Base-by-base conservation (phyloP, 345 rosid species). In the Excoecaria cochinchinensis region DNA sequence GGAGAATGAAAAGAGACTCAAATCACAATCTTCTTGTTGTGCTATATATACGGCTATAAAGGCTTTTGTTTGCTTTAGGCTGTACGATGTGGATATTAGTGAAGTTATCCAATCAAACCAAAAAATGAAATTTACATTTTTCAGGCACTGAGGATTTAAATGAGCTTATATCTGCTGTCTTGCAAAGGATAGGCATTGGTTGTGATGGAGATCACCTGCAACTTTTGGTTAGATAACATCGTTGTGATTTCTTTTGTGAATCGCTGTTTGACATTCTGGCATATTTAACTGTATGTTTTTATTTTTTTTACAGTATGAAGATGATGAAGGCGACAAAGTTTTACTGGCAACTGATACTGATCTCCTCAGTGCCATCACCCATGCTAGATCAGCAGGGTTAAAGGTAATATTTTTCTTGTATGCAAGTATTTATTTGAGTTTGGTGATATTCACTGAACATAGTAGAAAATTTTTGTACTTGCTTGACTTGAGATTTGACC, bases 301-400 rank as follows among this genome's bases (percentile, higher is more conserved):
- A 22, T 55, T 66, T 64, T 58, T 31, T 55, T 66, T 77, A 19
- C 58, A 90, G 91, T 96, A 93, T 42, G 98, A 89, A 79, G 99
- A 96, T 24, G 99, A 96, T 58, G 98, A 96, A 84, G 92, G 97
- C 71, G 99, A 96, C 78, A 92, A 88, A 82, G 92, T 96, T 70
- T 76, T 93, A 74, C 89, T 96, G 42, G 76, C 90, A 42, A 83
- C 88, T 48, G 98, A 93, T 51, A 78, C 76, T 60, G 99, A 96
- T 84, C 90, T 96, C 79, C 73, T 84, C 71, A 82, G 91, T 80
- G 97, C 97, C 36, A 84, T 90, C 53, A 77, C 73, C 75, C 87
- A 88, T 70, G 91, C 97, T 46, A 89, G 90, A 84, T 87, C 92
- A 42, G 39, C 63, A 6, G 95, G 94, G 61, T 80, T 81, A 75